Base-by-base conservation (phyloP, 257 asterid genomes). In the Paulownia fortunei region DNA sequence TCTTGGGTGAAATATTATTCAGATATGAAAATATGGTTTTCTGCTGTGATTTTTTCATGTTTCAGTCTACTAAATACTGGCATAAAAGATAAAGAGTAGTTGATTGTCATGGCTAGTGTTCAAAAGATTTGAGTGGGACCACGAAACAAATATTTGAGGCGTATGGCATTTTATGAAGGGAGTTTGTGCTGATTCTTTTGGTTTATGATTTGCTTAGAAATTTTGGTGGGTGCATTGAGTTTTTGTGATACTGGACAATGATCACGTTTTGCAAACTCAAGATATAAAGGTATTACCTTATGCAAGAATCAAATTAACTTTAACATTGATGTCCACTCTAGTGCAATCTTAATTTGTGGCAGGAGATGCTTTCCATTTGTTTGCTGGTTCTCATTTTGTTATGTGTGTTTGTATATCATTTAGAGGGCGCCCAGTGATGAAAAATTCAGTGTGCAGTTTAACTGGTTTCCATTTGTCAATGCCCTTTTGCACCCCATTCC, bases 391-490 rank as follows among this genome's bases (percentile, higher is more conserved):
- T 55, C 26, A 32, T 6, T 74, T 49, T 34, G 16, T 65, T 49
- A 5, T 47, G 8, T 4, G 12, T 51, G 18, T 34, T 56, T 56
- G 60, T 41, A 42, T 21, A 15, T n/a, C 6, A 8, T 58, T 37
- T 24, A n/a, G 32, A 24, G 2, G 23, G 21, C 6, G 80, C 56
- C 80, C 80, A 34, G 56, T 64, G 80, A 76, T 65, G 80, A 41
- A 36, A 49, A 51, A 8, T 76, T 15, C n/a, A 74, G 8, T 30
- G 36, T 44, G 80, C 80, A 76, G 80, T 76, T 63, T 13, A 76
- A 76, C 37, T 32, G 80, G 80, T 21, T 76, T 44, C 80, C 74
- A 34, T 76, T 75, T 61, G 79, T 62, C 58, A 12, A 8, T 19
- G 63, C 26, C 36, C 3, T 26, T 21, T 12, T 58, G 69, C 8